Base-by-base conservation (phyloP, 805 yeast genomes). In the Candida suzukii region DNA sequence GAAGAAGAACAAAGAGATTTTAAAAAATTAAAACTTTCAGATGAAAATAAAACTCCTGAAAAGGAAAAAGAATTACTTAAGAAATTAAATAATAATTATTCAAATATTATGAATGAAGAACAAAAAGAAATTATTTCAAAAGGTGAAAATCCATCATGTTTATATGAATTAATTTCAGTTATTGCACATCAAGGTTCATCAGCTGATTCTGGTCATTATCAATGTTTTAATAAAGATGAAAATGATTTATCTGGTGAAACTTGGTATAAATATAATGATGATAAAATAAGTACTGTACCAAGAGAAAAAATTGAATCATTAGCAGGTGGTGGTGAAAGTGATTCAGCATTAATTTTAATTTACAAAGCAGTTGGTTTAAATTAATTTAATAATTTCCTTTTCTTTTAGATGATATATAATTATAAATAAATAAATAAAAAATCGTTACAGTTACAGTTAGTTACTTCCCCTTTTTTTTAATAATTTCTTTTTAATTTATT, bases 281-380 rank as follows among this genome's bases (percentile, higher is more conserved):
- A 90, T 64, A 83, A 83, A 58, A 95, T 93, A 16, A 68, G 77
- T 8, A 66, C 71, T 33, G 88, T 90, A n/a, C 78, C 73, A 46
- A 83, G 78, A 56, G 93, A 88, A 39, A 87, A 78, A 57, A 79
- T 93, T 46, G 96, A 88, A 60, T 63, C 74, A 42, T 71, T 93
- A 50, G 85, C 97, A 5, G 99, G 99, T 35, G 99, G 99, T 43
- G 97, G 98, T 43, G 99, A 95, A 67, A 79, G 95, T 52, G 99
- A 93, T 63, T 80, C 93, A 54, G 99, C 99, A 2, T 74, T 93
- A 61, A 81, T 93, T 42, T 71, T 91, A 50, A 66, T 93, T 41
- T 93, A 93, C 68, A 83, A 82, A 58, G 95, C 88, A 7, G 76
- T 83, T 48, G 95, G 91, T 16, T 35, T 34, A 28, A 31, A 32